These are phyloP conservation scores for Trichoderma guizhouense DNA, from an alignment of 2,329 filamentous ascomycete genomes.

Conservation along the genomic window DNA sequence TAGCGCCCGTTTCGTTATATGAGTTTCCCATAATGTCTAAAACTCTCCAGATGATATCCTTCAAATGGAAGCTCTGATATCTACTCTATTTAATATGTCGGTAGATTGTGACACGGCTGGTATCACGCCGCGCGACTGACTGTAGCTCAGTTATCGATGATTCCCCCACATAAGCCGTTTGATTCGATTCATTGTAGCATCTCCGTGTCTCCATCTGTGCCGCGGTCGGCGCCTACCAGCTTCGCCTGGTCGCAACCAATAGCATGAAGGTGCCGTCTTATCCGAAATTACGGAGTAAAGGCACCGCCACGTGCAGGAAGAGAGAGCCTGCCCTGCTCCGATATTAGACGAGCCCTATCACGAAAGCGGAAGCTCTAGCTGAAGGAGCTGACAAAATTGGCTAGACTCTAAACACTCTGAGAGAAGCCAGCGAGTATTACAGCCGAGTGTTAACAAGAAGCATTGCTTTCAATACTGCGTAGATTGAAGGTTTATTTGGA, in stretches of 20 bases:
- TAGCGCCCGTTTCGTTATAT: not conserved
- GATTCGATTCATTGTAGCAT: slow-evolving; percentile 4
- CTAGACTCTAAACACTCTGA: not conserved
- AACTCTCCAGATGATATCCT: not conserved
- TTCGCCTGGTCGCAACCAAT: not conserved
- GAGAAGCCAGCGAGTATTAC: not conserved
- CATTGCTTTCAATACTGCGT: not conserved
- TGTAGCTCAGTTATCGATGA: not conserved
- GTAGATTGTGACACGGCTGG: not conserved
- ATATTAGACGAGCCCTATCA: not conserved
- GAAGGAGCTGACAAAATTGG: slow-evolving; percentile 3
- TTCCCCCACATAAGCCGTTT: not conserved
- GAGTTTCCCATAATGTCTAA: not conserved
- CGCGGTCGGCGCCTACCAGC: not conserved
- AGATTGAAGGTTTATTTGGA: not conserved
- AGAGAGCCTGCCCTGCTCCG: not conserved
- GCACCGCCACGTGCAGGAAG: slow-evolving; percentile 5
- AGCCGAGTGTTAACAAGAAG: not conserved
- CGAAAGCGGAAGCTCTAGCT: slow-evolving; percentile 9
- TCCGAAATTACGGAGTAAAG: slow-evolving; percentile 4
- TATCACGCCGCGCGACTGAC: not conserved
- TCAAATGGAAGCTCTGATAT: not conserved
- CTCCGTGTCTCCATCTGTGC: not conserved
- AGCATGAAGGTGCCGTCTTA: not conserved
- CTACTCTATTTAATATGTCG: not conserved